Evolutionary conservation across 2,329 filamentous ascomycete genomes (phyloP), one percentile per base, ranked within the genome.

Genomic region (Knufia fluminis): DNA sequence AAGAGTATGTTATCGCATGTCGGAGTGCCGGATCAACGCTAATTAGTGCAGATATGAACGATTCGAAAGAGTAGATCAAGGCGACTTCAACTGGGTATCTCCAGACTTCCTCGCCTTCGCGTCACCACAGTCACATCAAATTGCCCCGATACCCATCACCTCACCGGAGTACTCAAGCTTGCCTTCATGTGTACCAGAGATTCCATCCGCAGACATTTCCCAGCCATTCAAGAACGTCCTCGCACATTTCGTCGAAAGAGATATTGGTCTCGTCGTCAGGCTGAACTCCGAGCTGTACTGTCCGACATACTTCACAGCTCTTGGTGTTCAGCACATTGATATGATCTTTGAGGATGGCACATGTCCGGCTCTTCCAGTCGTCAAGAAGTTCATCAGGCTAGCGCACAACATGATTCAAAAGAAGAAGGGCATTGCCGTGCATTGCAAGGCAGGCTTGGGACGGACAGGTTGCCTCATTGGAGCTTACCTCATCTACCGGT

Each of bases 261-360:
- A 94, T 61, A 85, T 98, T 61, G 92, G 92, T 26, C 76, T 98
- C 2, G 91, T 98, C 2, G 92, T 98, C 36, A 84, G 92, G 36
- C 75, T 98, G 56, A 98, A 98, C 73, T 97, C 90, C 0, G 86
- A 90, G 58, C 79, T 98, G 6, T 98, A 98, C 74, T 94, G 87
- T 0, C 86, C 92, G 0, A 90, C 89, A n/a, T 96, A 91, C 72
- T 98, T 98, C 67, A 92, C 91, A 56, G 87, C 90, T 2, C 75
- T 98, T 46, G 91, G 91, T 24, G 97, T 98, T 62, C 83, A 89
- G 61, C 92, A 98, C 65, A 75, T 97, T 35, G 92, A 98, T 70
- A 98, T 98, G 92, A 97, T 98, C 62, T 98, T 98, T 63, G 92
- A 97, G 62, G 92, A 98, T 61, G 92, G 92, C 56, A 98, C 92